A percentile compares a stretch with the other conserved stretches of the same genome.
Evolutionary conservation across 2,329 filamentous ascomycete genomes (phyloP).

Genomic region (Paecilomyces variotii): DNA sequence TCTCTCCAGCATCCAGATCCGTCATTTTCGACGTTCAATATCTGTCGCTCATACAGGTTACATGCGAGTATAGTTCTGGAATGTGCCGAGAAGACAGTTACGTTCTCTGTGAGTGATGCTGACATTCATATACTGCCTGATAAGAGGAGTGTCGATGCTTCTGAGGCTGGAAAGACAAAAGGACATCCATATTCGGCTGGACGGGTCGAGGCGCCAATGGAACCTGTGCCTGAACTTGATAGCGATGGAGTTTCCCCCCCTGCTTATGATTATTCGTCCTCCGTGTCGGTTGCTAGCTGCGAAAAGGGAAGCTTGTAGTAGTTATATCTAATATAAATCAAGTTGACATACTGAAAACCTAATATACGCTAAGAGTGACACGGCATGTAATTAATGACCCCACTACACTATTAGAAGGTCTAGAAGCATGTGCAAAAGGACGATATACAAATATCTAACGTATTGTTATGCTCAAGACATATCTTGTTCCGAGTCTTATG

Average conservation of each 20-base stretch:
- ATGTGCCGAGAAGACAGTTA: background rate
- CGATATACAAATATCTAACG: background rate
- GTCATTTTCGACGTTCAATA: constrained; percentile 8
- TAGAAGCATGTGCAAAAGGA: background rate
- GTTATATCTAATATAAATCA: background rate
- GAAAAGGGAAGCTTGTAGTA: background rate
- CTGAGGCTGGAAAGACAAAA: background rate
- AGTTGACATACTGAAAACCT: background rate
- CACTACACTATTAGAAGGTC: background rate
- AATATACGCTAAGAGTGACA: too few relatives aligned
- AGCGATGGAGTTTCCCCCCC: background rate
- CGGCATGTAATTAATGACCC: background rate
- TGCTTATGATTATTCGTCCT: background rate
- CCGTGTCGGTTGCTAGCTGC: background rate
- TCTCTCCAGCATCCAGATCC: constrained; percentile 4
- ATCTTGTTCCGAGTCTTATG: too few relatives aligned
- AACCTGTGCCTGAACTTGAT: background rate
- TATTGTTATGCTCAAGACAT: background rate
- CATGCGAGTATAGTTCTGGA: background rate
- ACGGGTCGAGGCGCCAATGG: background rate
- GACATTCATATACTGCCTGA: background rate
- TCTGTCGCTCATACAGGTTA: constrained; percentile 4
- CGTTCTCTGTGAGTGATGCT: background rate
- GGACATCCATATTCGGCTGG: background rate
- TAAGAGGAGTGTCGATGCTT: background rate